Evolutionary conservation across 257 asterid species (phyloP).

Genomic region (Solanum rostratum): DNA sequence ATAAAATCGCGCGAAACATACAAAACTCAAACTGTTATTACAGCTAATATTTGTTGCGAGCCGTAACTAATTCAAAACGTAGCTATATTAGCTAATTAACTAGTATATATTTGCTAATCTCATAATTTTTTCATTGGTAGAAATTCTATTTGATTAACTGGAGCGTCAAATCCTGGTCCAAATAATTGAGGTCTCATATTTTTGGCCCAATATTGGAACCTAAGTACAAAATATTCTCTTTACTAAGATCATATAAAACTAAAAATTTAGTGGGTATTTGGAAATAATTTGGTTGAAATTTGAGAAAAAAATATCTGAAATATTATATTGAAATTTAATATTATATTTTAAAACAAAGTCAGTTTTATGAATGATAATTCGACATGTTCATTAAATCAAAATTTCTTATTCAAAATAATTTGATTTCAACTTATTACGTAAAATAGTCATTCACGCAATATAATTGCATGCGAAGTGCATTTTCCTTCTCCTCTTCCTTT

Average conservation of each 20-base stretch:
- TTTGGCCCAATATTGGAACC: neutral
- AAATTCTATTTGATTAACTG: neutral
- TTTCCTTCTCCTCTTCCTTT: no score
- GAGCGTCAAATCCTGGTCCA: neutral
- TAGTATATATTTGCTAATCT: no score
- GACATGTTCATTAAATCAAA: no score
- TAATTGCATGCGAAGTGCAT: no score
- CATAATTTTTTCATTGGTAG: neutral
- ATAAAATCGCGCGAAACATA: no score
- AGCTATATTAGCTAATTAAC: no score
- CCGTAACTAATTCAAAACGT: no score
- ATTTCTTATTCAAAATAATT: no score
- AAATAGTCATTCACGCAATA: neutral
- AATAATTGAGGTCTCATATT: neutral
- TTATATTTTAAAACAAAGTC: neutral
- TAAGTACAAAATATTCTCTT: neutral
- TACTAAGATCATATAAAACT: neutral
- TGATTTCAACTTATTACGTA: no score
- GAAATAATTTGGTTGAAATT: no score
- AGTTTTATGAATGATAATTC: neutral
- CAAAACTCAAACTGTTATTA: no score
- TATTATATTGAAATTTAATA: neutral
- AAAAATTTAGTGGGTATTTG: neutral
- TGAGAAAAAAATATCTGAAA: no score
- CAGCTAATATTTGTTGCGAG: fast-evolving